A percentile compares a stretch with the other conserved stretches of the same genome.
Conservation (phyloP, 2,329 filamentous ascomycete species). For the Pseudogymnoascus sp. region DNA sequence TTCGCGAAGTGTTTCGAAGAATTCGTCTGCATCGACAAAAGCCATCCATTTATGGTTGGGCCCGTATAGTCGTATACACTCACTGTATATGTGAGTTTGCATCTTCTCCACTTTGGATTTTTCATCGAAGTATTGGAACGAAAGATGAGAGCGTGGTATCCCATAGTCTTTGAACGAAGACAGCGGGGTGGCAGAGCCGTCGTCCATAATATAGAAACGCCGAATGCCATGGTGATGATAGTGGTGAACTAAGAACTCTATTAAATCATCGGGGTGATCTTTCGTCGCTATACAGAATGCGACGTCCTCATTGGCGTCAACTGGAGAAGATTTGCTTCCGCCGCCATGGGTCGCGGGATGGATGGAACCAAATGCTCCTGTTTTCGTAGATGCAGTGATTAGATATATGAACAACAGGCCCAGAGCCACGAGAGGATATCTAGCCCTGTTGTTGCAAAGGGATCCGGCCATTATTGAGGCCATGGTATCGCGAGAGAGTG, state of each 20-base stretch:
- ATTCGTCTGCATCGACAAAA: conserved; percentile 19
- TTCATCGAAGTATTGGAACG: conserved; percentile 20
- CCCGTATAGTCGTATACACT: conserved; percentile 17
- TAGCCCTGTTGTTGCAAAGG: no score
- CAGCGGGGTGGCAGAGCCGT: conserved; percentile 21
- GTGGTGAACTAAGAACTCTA: conserved; percentile 23
- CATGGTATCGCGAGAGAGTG: no score
- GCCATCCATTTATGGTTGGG: conserved; percentile 14
- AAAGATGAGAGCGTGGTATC: conserved; percentile 16
- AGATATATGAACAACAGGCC: no score
- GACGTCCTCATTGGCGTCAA: conserved; percentile 17
- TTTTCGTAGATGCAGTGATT: no score
- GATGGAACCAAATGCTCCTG: no score
- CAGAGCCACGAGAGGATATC: no score
- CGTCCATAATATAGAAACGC: conserved; percentile 25
- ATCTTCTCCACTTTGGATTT: conserved; percentile 8
- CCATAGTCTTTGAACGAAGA: conserved; percentile 15
- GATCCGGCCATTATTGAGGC: no score
- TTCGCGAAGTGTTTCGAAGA: conserved; percentile 14
- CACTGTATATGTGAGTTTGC: conserved; percentile 21
- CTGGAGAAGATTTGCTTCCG: neutral
- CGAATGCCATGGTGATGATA: conserved; percentile 23
- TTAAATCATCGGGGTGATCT: conserved; percentile 20
- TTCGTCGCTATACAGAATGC: conserved; percentile 22
- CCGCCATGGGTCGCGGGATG: no score